Base-by-base conservation (phyloP, 1,284 basidiomycete species). In the Pterulicium gracile region DNA sequence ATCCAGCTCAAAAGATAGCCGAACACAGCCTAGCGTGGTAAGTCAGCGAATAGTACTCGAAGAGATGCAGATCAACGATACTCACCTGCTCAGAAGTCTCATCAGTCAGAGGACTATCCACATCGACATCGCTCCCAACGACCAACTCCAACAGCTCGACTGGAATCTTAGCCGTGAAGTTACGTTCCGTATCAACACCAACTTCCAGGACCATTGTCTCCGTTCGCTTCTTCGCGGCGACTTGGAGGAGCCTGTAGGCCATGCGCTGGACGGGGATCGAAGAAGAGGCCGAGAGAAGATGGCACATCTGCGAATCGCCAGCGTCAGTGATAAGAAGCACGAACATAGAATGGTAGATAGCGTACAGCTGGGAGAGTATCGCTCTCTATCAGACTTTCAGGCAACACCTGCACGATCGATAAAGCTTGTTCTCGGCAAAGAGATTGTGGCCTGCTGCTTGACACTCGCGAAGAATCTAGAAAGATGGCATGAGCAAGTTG, bases 1-100 rank as follows among this genome's bases (percentile, higher is more conserved):
- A 97, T 88, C 95, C 95, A 98, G 4, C 76, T 76, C 3, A 98
- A 70, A n/a, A 98, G 66, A 56, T 81, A 75, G 3, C 78, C 77
- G 51, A 84, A 77, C 3, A 72, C 55, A 43, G 66, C 65, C 70
- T 78, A 52, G 20, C 24, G 27, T 20, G 22, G 3, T 12, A 7
- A 34, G 48, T 50, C 24, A 51, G 51, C 36, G 45, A 49, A 1
- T 40, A 32, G 12, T 53, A 7, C 53, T 56, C 12, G n/a, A n/a
- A n/a, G n/a, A n/a, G n/a, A n/a, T n/a, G n/a, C n/a, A 56, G 42
- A 39, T 32, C 27, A 55, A 10, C 39, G 13, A 13, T n/a, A 52
- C 56, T 50, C 49, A 64, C 71, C 57, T 66, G 57, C 40, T 65
- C 58, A 42, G 63, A 58, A 5, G 63, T 58, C 7, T 54, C 48